Base-by-base conservation (phyloP, 73 alveolate genomes). In the Durusdinium trenchii region DNA sequence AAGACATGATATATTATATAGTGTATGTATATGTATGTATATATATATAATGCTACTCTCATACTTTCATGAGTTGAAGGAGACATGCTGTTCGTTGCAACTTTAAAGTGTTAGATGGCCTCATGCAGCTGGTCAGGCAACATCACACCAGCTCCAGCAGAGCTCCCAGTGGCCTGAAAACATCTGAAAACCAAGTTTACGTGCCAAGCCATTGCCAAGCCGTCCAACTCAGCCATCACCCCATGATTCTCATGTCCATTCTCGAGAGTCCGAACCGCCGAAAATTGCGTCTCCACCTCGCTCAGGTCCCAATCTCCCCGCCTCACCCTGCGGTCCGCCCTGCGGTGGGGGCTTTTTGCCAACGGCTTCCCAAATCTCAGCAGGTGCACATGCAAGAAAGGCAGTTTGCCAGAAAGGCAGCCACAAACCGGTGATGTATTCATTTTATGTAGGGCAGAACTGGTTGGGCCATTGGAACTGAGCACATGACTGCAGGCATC, bases 311-410 rank as follows among this genome's bases (percentile, higher is more conserved):
- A 5, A 35, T 62, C 76, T 4, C 76, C 36, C 76, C 7, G 40
- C 32, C 76, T 62, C 38, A 4, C 20, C 32, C 40, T 23, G 91
- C 4, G 91, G 82, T 20, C 84, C 84, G 26, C 64, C 62, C 35
- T 82, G 95, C 64, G 81, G 95, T 69, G 43, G 96, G 23, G 96
- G 96, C 96, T 62, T 89, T 46, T 47, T 67, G 42, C 96, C 96
- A 20, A 89, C 71, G 10, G 96, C 96, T 89, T 89, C 96, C 96
- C 96, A 89, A 51, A 89, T 89, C 96, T 89, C 62, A 69, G 96
- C 16, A 20, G 28, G 61, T 23, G 54, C 40, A 40, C 16, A 23
- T 26, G 23, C 38, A 35, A 64, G 78, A 12, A 23, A 6, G n/a
- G n/a, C n/a, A n/a, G n/a, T n/a, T n/a, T n/a, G 43, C 54, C 54